Base-by-base conservation (phyloP, 108 stramenopile genomes). In the Cafeteria roenbergensis region DNA sequence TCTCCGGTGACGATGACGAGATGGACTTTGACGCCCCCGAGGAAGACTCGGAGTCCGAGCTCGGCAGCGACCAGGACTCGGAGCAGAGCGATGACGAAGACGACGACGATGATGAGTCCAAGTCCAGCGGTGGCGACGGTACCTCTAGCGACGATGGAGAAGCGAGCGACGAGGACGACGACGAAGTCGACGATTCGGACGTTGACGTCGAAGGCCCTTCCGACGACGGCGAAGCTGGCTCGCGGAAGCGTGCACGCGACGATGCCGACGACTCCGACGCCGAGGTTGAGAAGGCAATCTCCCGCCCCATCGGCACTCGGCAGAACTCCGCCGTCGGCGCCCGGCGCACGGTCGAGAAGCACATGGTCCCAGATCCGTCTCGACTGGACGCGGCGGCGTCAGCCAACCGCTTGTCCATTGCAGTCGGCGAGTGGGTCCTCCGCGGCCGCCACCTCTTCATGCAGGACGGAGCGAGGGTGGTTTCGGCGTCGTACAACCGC, bases 381-480 rank as follows among this genome's bases (percentile, higher is more conserved):
- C 21, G 14, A 29, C n/a, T 4, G 36, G 20, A 24, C 34, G 0
- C 21, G 55, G 29, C 30, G 0, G 12, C 51, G 55, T 26, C n/a
- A 51, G 24, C 62, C 64, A 51, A 26, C 33, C 53, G 42, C 42
- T 48, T 48, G 63, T 48, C 31, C 51, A 69, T 69, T 30, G 22
- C 29, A 32, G 28, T 55, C 3, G 68, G 71, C 0, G 33, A 35
- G 28, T 76, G 75, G 75, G 27, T 32, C 0, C 70, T 57, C 29
- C 30, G 21, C 33, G 65, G 28, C 32, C 79, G 90, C 3, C 87
- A 90, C 59, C 91, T 90, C 73, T 85, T 95, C 67, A 72, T 83
- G 34, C 78, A 87, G 69, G 80, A 87, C 42, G 80, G 85, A 3
- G 73, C 83, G 26, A 71, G 65, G 48, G 83, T 92, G 9, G 68